phyloP scores from a whole-genome alignment of 164 flowering plant species.

The Vitis labrusca region DNA sequence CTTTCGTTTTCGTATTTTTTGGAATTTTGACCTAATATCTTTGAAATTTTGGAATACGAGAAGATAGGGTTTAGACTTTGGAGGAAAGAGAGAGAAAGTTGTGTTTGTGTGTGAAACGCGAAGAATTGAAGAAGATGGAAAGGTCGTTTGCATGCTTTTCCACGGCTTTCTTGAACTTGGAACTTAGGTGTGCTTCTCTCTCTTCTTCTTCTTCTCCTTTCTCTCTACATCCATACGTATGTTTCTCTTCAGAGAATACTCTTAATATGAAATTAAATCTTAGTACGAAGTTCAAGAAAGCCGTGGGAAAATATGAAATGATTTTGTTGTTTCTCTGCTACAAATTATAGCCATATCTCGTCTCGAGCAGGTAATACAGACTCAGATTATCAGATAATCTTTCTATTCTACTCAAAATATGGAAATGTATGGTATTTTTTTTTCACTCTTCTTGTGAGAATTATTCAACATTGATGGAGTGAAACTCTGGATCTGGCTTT shows the following conservation, averaged over 20 bases:
- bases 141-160: constrained; percentile 40
- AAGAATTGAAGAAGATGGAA: neutral
- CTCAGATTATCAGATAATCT: too few relatives aligned
- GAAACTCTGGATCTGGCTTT: too few relatives aligned
- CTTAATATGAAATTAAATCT: neutral
- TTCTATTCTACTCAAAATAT: too few relatives aligned
- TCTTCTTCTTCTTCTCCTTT: neutral
- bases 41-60: neutral
- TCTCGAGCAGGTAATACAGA: too few relatives aligned
- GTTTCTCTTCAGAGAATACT: too few relatives aligned
- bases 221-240: neutral
- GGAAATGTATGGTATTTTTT: too few relatives aligned
- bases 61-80: neutral
- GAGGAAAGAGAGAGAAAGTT: neutral
- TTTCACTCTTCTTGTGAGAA: too few relatives aligned
- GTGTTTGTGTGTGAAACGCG: neutral
- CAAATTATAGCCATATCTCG: too few relatives aligned
- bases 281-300: constrained; percentile 24
- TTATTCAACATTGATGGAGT: too few relatives aligned
- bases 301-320: constrained; percentile 22
- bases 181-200: constrained; percentile 17
- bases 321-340: neutral
- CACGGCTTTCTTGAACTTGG: constrained; percentile 58
- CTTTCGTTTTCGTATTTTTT: neutral
- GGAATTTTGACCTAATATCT: neutral